Percentiles rank a stretch among this genome's conserved stretches.
phyloP scores from a whole-genome alignment of 2,329 filamentous ascomycete species.

The Xylaria sp. region DNA sequence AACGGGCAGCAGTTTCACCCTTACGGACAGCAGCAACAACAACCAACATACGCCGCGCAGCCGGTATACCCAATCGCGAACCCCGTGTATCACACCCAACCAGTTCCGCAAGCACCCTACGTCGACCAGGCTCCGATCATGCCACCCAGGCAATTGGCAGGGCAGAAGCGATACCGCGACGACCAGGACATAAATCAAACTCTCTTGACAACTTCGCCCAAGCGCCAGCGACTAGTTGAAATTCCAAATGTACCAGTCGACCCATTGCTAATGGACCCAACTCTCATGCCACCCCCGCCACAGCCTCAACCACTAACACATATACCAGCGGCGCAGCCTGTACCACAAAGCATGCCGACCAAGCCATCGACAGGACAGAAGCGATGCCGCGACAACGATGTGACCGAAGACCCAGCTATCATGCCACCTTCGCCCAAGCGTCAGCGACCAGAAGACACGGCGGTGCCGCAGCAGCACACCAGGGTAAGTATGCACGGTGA shows the following conservation, averaged over 20 bases:
- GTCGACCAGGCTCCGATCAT: not conserved
- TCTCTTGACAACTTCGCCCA: not conserved
- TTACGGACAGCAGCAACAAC: not conserved
- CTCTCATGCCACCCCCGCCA: no score
- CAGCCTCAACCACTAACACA: no score
- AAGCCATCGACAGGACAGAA: no score
- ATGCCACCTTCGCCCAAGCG: constrained; percentile 14
- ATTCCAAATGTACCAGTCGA: no score
- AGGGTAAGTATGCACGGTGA: not conserved
- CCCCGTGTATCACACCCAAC: not conserved
- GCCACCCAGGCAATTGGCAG: not conserved
- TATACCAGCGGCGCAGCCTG: not conserved
- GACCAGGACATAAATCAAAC: not conserved
- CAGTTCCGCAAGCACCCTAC: not conserved
- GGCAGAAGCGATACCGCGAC: constrained; percentile 15
- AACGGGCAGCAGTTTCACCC: not conserved
- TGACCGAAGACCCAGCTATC: no score
- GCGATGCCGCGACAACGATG: no score
- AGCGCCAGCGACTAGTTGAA: constrained; percentile 16
- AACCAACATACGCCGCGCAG: not conserved
- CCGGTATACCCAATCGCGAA: not conserved
- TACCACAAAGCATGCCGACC: not conserved
- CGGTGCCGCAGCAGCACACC: not conserved
- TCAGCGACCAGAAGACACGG: not conserved
- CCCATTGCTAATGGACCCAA: no score